These are phyloP conservation scores for Taphrina sp. DNA, from an alignment of 1,139 yeast species.

Conservation along the genomic window DNA sequence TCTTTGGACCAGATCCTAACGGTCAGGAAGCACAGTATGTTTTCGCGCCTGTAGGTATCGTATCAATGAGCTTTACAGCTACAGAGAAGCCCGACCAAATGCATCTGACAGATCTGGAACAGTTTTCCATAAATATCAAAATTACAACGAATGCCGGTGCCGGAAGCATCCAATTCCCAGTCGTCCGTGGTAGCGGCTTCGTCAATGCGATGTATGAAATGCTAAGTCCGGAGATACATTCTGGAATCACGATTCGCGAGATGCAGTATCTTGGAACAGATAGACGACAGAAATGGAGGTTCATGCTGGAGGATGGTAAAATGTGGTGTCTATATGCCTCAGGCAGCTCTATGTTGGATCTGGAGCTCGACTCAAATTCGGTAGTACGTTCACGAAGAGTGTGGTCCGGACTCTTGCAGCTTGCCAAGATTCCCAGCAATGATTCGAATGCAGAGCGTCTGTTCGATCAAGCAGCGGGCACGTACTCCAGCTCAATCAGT, in stretches of 20 bases:
- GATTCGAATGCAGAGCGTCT: constrained; percentile 36
- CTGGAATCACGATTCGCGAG: constrained; percentile 44
- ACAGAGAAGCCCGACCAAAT: constrained; percentile 48
- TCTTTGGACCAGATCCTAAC: constrained; percentile 18
- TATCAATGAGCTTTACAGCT: constrained; percentile 59
- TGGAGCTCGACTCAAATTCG: constrained; percentile 39
- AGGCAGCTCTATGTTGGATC: constrained; percentile 40
- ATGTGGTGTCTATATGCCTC: constrained; percentile 61
- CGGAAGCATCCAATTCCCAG: constrained; percentile 44
- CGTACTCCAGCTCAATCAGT: constrained; percentile 50
- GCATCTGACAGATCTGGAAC: constrained; percentile 51
- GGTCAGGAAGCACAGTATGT: constrained; percentile 48
- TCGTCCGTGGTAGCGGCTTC: constrained; percentile 75
- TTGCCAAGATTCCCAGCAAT: constrained; percentile 54
- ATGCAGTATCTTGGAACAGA: constrained; percentile 49
- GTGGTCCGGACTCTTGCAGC: constrained; percentile 60
- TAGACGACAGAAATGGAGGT: constrained; percentile 53
- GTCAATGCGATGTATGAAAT: constrained; percentile 61
- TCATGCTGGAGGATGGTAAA: constrained; percentile 45
- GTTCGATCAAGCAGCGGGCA: constrained; percentile 61
- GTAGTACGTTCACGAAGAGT: constrained; percentile 49
- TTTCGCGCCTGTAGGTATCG: constrained; percentile 56
- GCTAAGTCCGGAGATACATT: constrained; percentile 57
- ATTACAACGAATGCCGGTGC: constrained; percentile 43
- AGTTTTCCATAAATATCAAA: constrained; percentile 57